Conservation (phyloP, 2,329 filamentous ascomycete genomes). For the Apiospora malaysiana region DNA sequence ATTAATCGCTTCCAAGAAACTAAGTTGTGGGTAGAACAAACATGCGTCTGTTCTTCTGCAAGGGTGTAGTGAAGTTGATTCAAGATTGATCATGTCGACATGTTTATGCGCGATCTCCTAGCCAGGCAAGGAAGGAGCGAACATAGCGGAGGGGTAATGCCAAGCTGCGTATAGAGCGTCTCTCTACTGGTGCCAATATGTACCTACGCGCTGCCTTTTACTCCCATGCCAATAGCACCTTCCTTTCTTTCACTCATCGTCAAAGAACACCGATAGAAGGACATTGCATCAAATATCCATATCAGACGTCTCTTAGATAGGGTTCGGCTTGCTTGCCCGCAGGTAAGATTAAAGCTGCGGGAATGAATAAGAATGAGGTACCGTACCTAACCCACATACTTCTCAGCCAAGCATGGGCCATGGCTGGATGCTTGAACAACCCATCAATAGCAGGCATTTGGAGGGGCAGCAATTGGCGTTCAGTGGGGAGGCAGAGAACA, state of each 20-base stretch:
- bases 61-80: not conserved
- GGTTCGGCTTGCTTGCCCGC: not conserved
- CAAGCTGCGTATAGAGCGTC: not conserved
- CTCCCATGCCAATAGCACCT: not conserved
- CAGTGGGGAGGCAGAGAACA: no score
- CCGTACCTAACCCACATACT: no score
- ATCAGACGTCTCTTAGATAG: not conserved
- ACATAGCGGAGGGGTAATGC: not conserved
- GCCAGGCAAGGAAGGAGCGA: constrained; percentile 10
- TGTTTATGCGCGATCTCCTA: constrained; percentile 4
- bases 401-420: no score
- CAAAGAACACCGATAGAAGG: not conserved
- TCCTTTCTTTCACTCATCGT: not conserved
- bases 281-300: not conserved
- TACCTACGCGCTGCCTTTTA: not conserved
- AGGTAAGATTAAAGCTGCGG: not conserved
- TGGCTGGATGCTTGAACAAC: no score
- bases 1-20: not conserved
- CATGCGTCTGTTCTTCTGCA: not conserved
- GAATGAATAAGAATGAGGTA: not conserved
- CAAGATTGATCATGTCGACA: not conserved
- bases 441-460: no score
- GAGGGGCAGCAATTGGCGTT: no score
- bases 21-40: not conserved
- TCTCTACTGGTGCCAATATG: not conserved